Base-by-base conservation (phyloP, 495 filamentous ascomycete genomes). In the Podospora pseudocomata region DNA sequence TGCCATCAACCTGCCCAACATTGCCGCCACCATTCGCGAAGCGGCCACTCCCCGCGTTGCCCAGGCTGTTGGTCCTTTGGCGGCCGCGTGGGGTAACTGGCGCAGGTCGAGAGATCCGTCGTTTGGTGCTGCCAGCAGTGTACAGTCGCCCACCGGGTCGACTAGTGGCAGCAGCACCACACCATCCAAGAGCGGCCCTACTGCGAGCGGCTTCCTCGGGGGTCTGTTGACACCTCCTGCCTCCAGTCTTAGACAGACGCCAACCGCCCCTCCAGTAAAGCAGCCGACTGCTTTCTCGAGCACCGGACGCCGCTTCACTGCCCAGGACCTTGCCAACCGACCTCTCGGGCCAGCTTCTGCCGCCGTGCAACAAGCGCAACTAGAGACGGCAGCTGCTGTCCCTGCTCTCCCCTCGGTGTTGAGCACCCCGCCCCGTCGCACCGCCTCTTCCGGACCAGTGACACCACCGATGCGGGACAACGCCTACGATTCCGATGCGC, bases 211-310 rank as follows among this genome's bases (percentile, higher is more conserved):
- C 64, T 77, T 79, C 57, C 83, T 92, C 27, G 90, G 91, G 0
- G 92, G 93, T 3, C 87, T 96, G 18, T 78, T 96, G 80, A 96
- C 93, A 4, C 92, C 93, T 19, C 93, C 92, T 15, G 85, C 88
- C 34, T 90, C 90, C 7, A 86, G 88, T 62, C 75, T 88, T 44
- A 86, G 90, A 11, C 84, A 85, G 53, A 85, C 84, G 6, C 83
- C 87, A 30, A 80, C 86, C 57, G 70, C 76, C 11, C 78, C 73
- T 39, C 72, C 56, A 54, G 63, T 73, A 60, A 62, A 65, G 56
- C 84, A 84, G 32, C 81, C 86, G 23, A 83, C 83, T 7, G 84
- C 84, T 6, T 84, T 87, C 27, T 77, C 79, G 5, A 82, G 69
- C 70, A 87, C 83, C 4, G 85, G 85, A 16, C 81, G 82, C 34